phyloP scores from a whole-genome alignment of 805 yeast species.

The Cyberlindnera meyerae region DNA sequence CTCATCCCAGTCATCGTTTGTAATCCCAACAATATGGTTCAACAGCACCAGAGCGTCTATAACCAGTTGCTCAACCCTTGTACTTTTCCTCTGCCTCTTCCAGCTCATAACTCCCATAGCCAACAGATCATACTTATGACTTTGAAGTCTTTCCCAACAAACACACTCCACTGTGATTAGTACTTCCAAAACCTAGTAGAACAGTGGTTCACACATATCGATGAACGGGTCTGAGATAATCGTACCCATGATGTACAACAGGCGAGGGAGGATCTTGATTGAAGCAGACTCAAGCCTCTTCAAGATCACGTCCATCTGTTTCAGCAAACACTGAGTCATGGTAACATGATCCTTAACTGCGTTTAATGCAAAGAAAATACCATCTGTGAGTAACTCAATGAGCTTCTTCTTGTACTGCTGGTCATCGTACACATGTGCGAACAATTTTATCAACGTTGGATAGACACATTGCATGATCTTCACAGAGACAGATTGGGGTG shows the following conservation, averaged over 20 bases:
- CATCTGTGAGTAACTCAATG: constrained; percentile 17
- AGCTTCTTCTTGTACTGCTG: constrained; percentile 2
- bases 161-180: constrained; percentile 14
- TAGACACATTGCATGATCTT: constrained; percentile 15
- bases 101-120: constrained; percentile 18
- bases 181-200: constrained; percentile 10
- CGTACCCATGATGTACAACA: constrained; percentile 19
- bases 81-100: constrained; percentile 8
- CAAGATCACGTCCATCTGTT: constrained; percentile 8
- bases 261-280: constrained; percentile 17
- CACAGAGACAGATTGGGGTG: constrained; percentile 17
- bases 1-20: constrained; percentile 7
- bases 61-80: background rate
- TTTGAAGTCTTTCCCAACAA: constrained; percentile 21
- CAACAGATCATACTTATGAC: constrained; percentile 19
- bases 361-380: constrained; percentile 18
- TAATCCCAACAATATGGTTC: constrained; percentile 4
- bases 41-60: constrained; percentile 7
- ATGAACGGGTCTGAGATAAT: constrained; percentile 23
- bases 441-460: constrained; percentile 16
- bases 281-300: constrained; percentile 5
- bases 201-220: constrained; percentile 11
- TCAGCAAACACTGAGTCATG: constrained; percentile 10
- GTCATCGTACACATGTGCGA: constrained; percentile 2
- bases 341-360: constrained; percentile 18